Evolutionary conservation across 768 basidiomycete genomes (phyloP).

Genomic region (Suillus placidus): DNA sequence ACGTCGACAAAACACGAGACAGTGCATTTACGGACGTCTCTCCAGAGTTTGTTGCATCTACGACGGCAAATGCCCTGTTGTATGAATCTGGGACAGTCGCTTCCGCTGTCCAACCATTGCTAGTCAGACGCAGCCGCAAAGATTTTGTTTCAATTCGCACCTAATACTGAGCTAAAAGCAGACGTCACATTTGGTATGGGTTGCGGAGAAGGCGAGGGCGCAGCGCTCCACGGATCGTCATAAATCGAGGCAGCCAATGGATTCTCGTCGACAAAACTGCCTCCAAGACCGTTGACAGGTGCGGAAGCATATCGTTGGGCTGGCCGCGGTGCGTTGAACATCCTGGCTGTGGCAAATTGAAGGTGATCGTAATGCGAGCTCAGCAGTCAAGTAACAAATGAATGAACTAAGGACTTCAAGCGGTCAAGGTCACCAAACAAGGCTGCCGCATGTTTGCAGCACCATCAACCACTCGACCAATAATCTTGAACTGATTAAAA

Average conservation of each 20-base stretch:
- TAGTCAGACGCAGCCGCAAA: conserved; percentile 13
- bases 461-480: background rate
- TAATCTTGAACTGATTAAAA: background rate
- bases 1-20: conserved; percentile 78
- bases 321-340: conserved; percentile 86
- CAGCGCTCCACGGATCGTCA: conserved; percentile 82
- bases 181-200: conserved; percentile 53
- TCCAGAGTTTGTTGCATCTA: conserved; percentile 71
- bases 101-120: conserved; percentile 51
- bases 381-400: background rate
- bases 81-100: conserved; percentile 83
- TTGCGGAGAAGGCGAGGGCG: conserved; percentile 72
- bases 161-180: conserved; percentile 71
- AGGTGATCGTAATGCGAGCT: background rate
- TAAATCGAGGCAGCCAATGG: conserved; percentile 74
- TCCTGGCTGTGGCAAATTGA: conserved; percentile 34
- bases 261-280: conserved; percentile 76
- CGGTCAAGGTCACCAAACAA: conserved; percentile 16
- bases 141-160: conserved; percentile 34
- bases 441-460: conserved; percentile 15
- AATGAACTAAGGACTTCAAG: background rate
- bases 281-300: conserved; percentile 61
- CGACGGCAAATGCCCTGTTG: conserved; percentile 67
- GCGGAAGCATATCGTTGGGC: conserved; percentile 66
- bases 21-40: conserved; percentile 83